Conservation (phyloP, 164 flowering plant species). For the Magnolia sinica region DNA sequence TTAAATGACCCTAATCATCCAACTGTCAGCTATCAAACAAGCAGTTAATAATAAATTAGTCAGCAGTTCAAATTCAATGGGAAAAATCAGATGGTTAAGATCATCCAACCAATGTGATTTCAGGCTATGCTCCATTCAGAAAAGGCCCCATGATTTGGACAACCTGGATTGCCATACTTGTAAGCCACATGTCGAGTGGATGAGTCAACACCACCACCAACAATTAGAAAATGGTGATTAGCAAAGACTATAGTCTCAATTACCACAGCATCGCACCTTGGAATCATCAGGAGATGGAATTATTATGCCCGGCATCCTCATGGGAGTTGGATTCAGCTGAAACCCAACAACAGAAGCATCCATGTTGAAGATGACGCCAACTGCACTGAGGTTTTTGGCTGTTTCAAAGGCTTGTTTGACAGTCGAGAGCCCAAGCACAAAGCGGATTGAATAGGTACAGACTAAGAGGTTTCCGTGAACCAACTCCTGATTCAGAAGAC, state of each 20-base stretch:
- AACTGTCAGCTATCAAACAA: too few species aligned
- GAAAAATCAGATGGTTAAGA: too few species aligned
- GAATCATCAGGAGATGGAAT: constrained; percentile 85
- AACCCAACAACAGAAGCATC: constrained; percentile 92
- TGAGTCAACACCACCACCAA: too few species aligned
- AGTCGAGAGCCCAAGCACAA: constrained; percentile 88
- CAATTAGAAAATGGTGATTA: too few species aligned
- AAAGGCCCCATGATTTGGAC: too few species aligned
- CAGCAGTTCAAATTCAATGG: too few species aligned
- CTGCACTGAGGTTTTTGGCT: constrained; percentile 80
- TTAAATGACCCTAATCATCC: too few species aligned
- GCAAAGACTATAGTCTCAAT: background rate
- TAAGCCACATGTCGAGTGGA: too few species aligned
- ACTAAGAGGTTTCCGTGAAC: constrained; percentile 80
- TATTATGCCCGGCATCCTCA: constrained; percentile 78
- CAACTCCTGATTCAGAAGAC: constrained; percentile 45
- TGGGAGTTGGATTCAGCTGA: constrained; percentile 88
- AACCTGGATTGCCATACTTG: too few species aligned
- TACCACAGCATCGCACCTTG: constrained; percentile 47
- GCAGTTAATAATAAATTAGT: too few species aligned
- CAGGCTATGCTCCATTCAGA: too few species aligned
- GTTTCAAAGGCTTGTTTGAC: constrained; percentile 77
- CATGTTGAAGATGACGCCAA: constrained; percentile 85
- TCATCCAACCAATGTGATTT: too few species aligned
- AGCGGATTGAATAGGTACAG: constrained; percentile 91